A percentile compares a stretch with the other conserved stretches of the same genome.
phyloP scores from a whole-genome alignment of 805 yeast species.

The Yarrowia hollandica region DNA sequence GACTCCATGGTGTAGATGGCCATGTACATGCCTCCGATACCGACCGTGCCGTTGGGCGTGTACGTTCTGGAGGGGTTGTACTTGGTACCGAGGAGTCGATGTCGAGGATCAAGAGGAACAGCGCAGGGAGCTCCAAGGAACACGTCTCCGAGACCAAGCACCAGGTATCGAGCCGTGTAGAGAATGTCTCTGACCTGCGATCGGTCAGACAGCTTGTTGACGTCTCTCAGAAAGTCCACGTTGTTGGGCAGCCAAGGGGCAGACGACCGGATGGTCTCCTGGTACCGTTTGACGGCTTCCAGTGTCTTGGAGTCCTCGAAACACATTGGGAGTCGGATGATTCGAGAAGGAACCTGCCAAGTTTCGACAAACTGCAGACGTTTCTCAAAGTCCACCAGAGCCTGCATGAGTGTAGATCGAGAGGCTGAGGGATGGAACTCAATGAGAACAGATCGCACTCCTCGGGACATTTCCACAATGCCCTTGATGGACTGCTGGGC shows the following conservation, averaged over 20 bases:
- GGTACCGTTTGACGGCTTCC: constrained; percentile 86
- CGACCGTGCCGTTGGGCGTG: constrained; percentile 96
- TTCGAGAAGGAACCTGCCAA: constrained; percentile 84
- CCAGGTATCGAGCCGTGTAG: constrained; percentile 87
- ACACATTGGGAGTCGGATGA: constrained; percentile 89
- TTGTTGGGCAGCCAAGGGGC: constrained; percentile 99
- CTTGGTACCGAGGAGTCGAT: constrained; percentile 85
- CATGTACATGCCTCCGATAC: constrained; percentile 99
- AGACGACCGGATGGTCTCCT: constrained; percentile 85
- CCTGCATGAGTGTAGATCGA: constrained; percentile 62
- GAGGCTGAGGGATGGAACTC: constrained; percentile 71
- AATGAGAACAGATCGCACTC: constrained; percentile 90
- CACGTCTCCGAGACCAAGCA: constrained; percentile 94
- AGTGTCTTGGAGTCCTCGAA: constrained; percentile 90
- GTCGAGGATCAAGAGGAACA: constrained; percentile 96
- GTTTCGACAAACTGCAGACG: constrained; percentile 70
- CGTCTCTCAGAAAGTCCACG: constrained; percentile 89
- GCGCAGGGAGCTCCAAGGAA: constrained; percentile 99
- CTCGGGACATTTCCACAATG: constrained; percentile 93
- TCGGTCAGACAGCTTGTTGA: constrained; percentile 72
- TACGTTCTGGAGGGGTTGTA: constrained; percentile 95
- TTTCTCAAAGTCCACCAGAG: constrained; percentile 71
- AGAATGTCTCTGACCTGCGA: constrained; percentile 77
- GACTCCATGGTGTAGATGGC: constrained; percentile 97
- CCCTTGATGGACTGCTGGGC: constrained; percentile 71